These are phyloP conservation scores for Cronartium quercuum DNA, from an alignment of 1,284 basidiomycete species.

Conservation along the genomic window DNA sequence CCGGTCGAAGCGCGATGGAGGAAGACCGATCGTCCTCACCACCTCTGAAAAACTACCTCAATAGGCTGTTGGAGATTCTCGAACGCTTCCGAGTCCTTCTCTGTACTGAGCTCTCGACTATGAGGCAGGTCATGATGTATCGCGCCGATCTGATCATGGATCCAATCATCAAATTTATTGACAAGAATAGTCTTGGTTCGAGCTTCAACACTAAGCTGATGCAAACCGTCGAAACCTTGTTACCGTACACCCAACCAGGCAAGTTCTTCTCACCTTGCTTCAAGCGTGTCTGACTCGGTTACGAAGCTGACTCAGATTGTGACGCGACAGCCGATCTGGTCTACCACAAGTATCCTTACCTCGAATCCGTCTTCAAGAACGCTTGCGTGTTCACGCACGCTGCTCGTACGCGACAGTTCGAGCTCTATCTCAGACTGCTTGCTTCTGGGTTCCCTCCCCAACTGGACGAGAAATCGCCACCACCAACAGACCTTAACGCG, in stretches of 20 bases:
- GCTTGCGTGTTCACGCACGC: conserved; percentile 34
- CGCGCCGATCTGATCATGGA: conserved; percentile 24
- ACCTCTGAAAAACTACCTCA: not conserved
- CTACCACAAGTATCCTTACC: conserved; percentile 37
- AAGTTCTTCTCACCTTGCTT: not conserved
- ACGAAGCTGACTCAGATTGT: not conserved
- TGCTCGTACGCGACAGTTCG: conserved; percentile 34
- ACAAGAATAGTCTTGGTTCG: conserved; percentile 24
- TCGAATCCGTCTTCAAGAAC: conserved; percentile 37
- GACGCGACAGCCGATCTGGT: conserved; percentile 10
- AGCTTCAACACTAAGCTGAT: conserved; percentile 31
- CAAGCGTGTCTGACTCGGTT: not conserved
- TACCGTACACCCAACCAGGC: conserved; percentile 27
- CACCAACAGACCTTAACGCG: conserved; percentile 2
- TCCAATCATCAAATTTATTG: conserved; percentile 29
- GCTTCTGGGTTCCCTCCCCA: conserved; percentile 24
- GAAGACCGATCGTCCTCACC: not conserved
- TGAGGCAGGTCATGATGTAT: conserved; percentile 7
- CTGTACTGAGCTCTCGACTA: not conserved
- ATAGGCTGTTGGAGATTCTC: conserved; percentile 11
- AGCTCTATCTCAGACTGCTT: conserved; percentile 31
- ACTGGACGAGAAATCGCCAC: not conserved
- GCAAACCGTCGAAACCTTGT: conserved; percentile 30
- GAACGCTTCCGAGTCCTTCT: conserved; percentile 8
- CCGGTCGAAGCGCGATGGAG: not conserved